Evolutionary conservation across 2,329 filamentous ascomycete species (phyloP), one percentile per base, ranked within the genome.

Genomic region (Torrubiellomyces zombiae): DNA sequence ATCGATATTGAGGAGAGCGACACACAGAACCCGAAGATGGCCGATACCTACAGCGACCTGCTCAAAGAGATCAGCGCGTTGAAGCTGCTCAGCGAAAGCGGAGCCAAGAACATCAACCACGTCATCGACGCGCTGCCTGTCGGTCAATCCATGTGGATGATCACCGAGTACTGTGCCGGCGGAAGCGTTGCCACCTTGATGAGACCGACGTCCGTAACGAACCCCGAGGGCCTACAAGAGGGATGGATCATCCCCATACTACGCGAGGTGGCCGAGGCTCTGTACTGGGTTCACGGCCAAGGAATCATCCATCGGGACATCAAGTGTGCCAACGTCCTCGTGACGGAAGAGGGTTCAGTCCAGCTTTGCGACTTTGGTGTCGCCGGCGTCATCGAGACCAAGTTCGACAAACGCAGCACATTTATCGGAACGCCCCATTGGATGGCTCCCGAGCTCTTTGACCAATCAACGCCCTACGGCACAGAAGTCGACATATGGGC

Each of bases 311-410:
- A 78, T 40, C 60, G 73, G 36, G 73, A 78, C 43, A 68, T 78
- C 48, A 78, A 78, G 45, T 75, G 72, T 47, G 78, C 78, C 35
- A 89, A 89, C 40, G 74, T 89, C 16, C 61, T 86, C 28, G 69
- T 89, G 32, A 78, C 74, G 5, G 79, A 86, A 47, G 63, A 70
- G 18, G 80, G 80, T 14, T 58, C 68, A 15, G 75, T 89, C 6
- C 80, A 89, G 45, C 63, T 89, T 17, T 83, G 79, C 43, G 80
- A 89, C 44, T 89, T 89, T 46, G 80, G 81, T 34, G 78, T 89
- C 23, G 77, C 80, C 16, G 78, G 76, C 21, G 68, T 81, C 23
- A 67, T 85, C 28, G 77, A 85, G 43, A 75, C 63, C 20, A 75
- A 78, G 36, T 63, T 73, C 27, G 73, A 78, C 38, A 89, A 89